phyloP scores from a whole-genome alignment of 2,329 filamentous ascomycete species.

The Cyclaneusma minus region DNA sequence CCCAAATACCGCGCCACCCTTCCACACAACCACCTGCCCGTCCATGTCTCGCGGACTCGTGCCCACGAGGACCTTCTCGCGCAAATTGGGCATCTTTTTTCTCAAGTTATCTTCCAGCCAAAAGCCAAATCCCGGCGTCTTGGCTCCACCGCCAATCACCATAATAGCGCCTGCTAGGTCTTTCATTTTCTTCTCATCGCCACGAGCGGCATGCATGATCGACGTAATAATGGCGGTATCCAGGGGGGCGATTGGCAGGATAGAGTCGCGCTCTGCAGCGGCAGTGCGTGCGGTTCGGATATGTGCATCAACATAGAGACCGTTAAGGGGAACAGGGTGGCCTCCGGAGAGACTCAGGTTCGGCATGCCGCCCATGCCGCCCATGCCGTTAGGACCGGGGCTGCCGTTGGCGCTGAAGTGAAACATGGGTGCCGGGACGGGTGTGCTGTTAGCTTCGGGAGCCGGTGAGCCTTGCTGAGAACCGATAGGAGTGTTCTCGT shows the following conservation, averaged over 20 bases:
- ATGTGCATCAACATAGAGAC: slow-evolving; percentile 23
- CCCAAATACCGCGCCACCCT: slow-evolving; percentile 92
- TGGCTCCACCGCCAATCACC: slow-evolving; percentile 73
- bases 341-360: slow-evolving; percentile 34
- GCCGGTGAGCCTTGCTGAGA: slow-evolving; percentile 80
- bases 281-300: slow-evolving; percentile 29
- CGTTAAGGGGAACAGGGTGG: slow-evolving; percentile 21
- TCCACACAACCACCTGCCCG: slow-evolving; percentile 95
- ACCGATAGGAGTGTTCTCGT: slow-evolving; percentile 59
- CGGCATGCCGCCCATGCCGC: slow-evolving; percentile 34
- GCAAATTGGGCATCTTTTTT: slow-evolving; percentile 42
- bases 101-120: slow-evolving; percentile 75
- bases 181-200: slow-evolving; percentile 82
- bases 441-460: slow-evolving; percentile 61
- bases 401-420: slow-evolving; percentile 32
- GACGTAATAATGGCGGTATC: slow-evolving; percentile 82
- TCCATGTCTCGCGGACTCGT: slow-evolving; percentile 82
- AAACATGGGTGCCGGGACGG: slow-evolving; percentile 35
- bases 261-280: slow-evolving; percentile 59
- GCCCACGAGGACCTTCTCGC: slow-evolving; percentile 45
- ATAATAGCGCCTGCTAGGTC: slow-evolving; percentile 85
- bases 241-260: slow-evolving; percentile 69
- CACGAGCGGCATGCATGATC: slow-evolving; percentile 72
- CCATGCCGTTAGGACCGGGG: slow-evolving; percentile 15
- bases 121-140: slow-evolving; percentile 63